These are phyloP conservation scores for Fusarium sp. DNA, from an alignment of 2,329 filamentous ascomycete genomes.

Conservation along the genomic window DNA sequence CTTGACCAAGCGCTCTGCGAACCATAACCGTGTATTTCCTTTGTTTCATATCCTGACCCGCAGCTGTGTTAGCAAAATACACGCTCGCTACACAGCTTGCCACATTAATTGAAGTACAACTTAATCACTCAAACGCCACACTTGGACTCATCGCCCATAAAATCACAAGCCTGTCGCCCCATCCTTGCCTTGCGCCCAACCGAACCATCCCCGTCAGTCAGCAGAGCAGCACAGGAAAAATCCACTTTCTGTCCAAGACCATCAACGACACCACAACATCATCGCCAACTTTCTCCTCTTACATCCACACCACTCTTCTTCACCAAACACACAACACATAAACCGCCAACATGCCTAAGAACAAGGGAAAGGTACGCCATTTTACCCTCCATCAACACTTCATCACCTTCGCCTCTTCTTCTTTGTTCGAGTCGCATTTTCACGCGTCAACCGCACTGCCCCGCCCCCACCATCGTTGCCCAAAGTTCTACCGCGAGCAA, in stretches of 20 bases:
- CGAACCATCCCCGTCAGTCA: slow-evolving; percentile 37
- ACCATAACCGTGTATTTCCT: not conserved
- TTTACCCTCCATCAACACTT: slow-evolving; percentile 1
- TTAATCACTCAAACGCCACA: slow-evolving; percentile 23
- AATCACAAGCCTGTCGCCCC: slow-evolving; percentile 31
- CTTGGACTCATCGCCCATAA: not conserved
- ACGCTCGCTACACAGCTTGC: not conserved
- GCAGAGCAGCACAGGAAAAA: slow-evolving; percentile 43
- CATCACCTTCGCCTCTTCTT: not conserved
- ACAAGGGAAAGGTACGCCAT: slow-evolving; percentile 92
- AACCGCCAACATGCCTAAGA: slow-evolving; percentile 86
- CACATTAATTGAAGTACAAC: not conserved
- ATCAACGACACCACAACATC: slow-evolving; percentile 46
- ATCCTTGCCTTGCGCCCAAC: slow-evolving; percentile 22
- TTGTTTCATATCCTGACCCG: not conserved
- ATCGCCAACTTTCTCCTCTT: slow-evolving; percentile 37
- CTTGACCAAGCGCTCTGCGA: not conserved
- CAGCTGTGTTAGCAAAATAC: slow-evolving; percentile 28
- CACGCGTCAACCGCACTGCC: slow-evolving; percentile 39
- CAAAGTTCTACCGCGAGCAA: slow-evolving; percentile 30
- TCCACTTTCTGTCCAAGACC: slow-evolving; percentile 45
- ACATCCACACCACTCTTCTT: slow-evolving; percentile 13
- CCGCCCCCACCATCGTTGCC: slow-evolving; percentile 50
- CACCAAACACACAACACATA: slow-evolving; percentile 21
- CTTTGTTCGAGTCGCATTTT: slow-evolving; percentile 23